These are phyloP conservation scores for Pisolithus tinctorius DNA, from an alignment of 768 basidiomycete genomes.

Conservation along the genomic window DNA sequence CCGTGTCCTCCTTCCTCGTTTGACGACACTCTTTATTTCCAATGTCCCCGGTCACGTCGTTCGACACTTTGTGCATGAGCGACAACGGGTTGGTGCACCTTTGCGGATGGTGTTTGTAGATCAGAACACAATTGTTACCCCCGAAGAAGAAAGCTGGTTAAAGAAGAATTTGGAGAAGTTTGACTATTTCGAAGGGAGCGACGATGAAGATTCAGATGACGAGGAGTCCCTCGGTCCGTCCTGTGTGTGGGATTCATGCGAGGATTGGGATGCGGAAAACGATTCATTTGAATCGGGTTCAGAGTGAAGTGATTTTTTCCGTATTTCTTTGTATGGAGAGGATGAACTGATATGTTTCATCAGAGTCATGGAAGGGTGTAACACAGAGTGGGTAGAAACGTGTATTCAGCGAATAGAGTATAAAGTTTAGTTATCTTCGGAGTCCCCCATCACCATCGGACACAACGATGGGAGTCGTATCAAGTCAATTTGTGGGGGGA, in stretches of 20 bases:
- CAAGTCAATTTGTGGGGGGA: too few species aligned
- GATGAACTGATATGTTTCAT: too few species aligned
- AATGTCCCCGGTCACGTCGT: slow-evolving; percentile 37
- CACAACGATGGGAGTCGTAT: too few species aligned
- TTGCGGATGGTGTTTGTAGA: slow-evolving; percentile 42
- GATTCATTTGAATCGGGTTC: too few species aligned
- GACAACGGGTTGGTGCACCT: slow-evolving; percentile 38
- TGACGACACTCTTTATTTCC: slow-evolving; percentile 42
- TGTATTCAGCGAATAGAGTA: too few species aligned
- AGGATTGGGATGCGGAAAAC: too few species aligned
- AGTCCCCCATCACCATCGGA: too few species aligned
- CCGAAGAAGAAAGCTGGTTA: slow-evolving; percentile 46
- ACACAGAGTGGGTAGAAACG: too few species aligned
- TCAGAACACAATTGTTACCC: slow-evolving; percentile 34
- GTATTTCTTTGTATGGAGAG: too few species aligned
- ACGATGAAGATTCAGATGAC: slow-evolving; percentile 30
- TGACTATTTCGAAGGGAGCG: slow-evolving; percentile 52
- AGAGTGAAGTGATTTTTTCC: too few species aligned
- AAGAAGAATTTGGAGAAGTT: slow-evolving; percentile 42
- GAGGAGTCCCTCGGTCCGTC: slow-evolving; percentile 11
- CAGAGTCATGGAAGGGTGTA: too few species aligned
- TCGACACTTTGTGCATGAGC: slow-evolving; percentile 38
- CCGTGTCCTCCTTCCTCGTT: slow-evolving; percentile 39
- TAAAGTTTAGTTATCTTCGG: too few species aligned
- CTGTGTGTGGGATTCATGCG: not conserved